Evolutionary conservation across 2,329 filamentous ascomycete genomes (phyloP).

Genomic region (Epichloe bromicola): DNA sequence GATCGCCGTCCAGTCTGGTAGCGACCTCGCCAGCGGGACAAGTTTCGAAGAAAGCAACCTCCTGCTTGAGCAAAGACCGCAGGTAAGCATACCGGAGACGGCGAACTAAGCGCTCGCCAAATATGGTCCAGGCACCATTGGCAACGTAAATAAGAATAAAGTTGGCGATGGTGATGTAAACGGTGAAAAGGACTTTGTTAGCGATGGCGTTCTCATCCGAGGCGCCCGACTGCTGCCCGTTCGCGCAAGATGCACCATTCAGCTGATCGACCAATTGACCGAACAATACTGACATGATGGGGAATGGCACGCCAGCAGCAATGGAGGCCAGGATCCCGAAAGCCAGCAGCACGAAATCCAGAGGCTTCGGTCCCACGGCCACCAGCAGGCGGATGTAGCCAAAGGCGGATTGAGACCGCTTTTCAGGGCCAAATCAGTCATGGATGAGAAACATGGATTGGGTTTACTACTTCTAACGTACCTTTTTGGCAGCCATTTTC

Average conservation of each 20-base stretch:
- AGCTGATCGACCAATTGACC: constrained; percentile 41
- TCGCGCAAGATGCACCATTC: constrained; percentile 26
- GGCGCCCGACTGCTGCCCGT: constrained; percentile 7
- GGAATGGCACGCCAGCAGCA: constrained; percentile 34
- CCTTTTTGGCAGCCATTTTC: not conserved
- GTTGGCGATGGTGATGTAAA: constrained; percentile 46
- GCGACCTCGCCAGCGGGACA: constrained; percentile 43
- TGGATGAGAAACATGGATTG: not conserved
- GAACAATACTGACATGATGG: constrained; percentile 42
- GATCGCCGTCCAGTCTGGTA: constrained; percentile 43
- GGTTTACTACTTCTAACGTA: not conserved
- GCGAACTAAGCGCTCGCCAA: constrained; percentile 42
- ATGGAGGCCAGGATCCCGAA: not conserved
- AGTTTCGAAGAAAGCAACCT: constrained; percentile 43
- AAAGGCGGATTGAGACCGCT: not conserved
- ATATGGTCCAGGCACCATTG: constrained; percentile 44
- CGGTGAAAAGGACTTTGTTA: constrained; percentile 38
- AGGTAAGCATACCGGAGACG: constrained; percentile 44
- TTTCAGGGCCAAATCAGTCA: not conserved
- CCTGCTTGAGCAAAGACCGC: constrained; percentile 39
- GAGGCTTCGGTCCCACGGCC: not conserved
- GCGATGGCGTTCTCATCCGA: constrained; percentile 25
- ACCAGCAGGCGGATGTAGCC: not conserved
- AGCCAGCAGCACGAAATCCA: not conserved
- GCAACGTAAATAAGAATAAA: constrained; percentile 46